phyloP scores from a whole-genome alignment of 371 early-diverging fungal genomes.

The Lichtheimia ornata region DNA sequence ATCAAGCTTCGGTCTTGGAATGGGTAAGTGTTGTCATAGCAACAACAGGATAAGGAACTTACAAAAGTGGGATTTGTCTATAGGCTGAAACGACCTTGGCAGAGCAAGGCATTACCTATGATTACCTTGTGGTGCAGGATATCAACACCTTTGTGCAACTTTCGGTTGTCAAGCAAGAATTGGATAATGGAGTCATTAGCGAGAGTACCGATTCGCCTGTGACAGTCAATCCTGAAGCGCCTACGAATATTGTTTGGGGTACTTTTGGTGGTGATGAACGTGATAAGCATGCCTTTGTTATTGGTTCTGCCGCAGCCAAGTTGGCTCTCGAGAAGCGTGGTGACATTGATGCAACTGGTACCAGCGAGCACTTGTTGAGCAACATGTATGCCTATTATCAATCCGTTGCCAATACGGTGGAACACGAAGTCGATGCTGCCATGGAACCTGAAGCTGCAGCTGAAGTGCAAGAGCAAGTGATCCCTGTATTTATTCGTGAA shows the following conservation, averaged over 20 bases:
- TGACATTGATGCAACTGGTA: conserved; percentile 15
- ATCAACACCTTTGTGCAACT: conserved; percentile 36
- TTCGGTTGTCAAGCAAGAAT: conserved; percentile 22
- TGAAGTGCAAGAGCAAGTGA: conserved; percentile 31
- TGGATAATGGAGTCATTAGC: conserved; percentile 27
- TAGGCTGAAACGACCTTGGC: conserved; percentile 27
- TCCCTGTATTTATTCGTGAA: conserved; percentile 31
- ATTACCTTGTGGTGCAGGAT: conserved; percentile 44
- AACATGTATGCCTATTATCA: conserved; percentile 34
- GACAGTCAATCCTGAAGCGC: conserved; percentile 22
- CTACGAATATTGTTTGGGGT: conserved; percentile 36
- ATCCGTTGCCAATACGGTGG: conserved; percentile 14
- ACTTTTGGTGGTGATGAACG: conserved; percentile 18
- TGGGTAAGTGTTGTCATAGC: conserved; percentile 26
- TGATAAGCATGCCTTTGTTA: conserved; percentile 26
- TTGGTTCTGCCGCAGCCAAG: conserved; percentile 28
- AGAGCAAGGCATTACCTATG: conserved; percentile 24
- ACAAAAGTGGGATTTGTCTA: conserved; percentile 3
- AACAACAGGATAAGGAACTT: neutral
- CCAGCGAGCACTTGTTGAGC: conserved; percentile 27
- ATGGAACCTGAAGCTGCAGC: conserved; percentile 26
- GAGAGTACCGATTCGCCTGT: conserved; percentile 33
- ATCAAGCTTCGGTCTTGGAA: conserved; percentile 28
- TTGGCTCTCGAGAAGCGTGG: conserved; percentile 18
- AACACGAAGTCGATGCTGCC: conserved; percentile 23